Conservation (phyloP, 1,284 basidiomycete genomes). For the Cutaneotrichosporon spelunceum region DNA sequence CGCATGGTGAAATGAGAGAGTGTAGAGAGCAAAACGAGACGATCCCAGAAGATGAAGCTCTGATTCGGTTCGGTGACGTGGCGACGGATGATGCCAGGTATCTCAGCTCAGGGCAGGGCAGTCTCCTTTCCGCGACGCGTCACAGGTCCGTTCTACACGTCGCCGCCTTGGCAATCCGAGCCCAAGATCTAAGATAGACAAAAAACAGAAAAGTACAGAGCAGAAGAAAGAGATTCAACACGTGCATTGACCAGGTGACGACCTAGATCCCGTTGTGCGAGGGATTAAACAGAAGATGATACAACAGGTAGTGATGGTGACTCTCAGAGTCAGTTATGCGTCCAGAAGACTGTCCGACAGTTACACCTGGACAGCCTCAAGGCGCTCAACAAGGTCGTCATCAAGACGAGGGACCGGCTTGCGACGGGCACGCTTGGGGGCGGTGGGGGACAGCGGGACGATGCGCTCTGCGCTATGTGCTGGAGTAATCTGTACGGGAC, state of each 20-base stretch:
- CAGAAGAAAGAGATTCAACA: neutral
- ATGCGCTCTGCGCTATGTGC: neutral
- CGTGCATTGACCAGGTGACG: slow-evolving; percentile 1
- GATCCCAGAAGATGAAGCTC: neutral
- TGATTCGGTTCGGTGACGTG: slow-evolving; percentile 11
- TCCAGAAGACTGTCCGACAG: slow-evolving; percentile 62
- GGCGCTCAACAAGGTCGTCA: slow-evolving; percentile 16
- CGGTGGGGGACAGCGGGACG: slow-evolving; percentile 13
- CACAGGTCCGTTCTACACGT: neutral
- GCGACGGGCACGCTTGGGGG: slow-evolving; percentile 22
- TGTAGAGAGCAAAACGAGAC: neutral
- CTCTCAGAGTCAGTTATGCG: slow-evolving; percentile 56
- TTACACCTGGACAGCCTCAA: slow-evolving; percentile 13
- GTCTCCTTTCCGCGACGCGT: neutral
- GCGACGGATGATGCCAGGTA: neutral
- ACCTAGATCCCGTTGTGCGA: slow-evolving; percentile 5
- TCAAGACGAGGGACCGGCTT: slow-evolving; percentile 26
- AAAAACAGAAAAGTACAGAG: neutral
- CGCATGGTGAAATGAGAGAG: slow-evolving; percentile 55
- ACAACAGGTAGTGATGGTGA: slow-evolving; percentile 66
- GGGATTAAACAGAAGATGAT: neutral
- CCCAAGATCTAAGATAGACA: neutral
- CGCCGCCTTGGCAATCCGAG: too few relatives aligned
- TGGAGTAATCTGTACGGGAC: neutral
- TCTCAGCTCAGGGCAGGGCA: neutral